phyloP scores from a whole-genome alignment of 345 rosid species.

The Cardiospermum halicacabum region DNA sequence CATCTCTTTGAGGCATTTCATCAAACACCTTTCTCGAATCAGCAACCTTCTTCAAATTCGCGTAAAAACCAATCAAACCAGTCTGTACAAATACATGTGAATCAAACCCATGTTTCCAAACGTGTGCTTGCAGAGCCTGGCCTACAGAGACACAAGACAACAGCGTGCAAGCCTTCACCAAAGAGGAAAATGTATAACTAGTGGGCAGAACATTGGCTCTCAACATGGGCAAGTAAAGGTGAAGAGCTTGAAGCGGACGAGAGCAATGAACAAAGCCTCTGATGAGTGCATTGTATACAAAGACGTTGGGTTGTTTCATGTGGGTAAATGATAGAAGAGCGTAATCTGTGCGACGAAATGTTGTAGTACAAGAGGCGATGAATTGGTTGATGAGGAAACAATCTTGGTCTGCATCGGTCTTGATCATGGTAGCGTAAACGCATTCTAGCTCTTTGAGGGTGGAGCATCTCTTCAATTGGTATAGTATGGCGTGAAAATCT shows the following conservation, averaged over 20 bases:
- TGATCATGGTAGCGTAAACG: slow-evolving; percentile 53
- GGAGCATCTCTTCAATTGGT: slow-evolving; percentile 30
- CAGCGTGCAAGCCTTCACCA: slow-evolving; percentile 53
- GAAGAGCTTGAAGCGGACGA: slow-evolving; percentile 39
- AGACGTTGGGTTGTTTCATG: slow-evolving; percentile 51
- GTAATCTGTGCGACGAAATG: slow-evolving; percentile 27
- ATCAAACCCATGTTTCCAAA: slow-evolving; percentile 55
- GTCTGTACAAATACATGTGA: slow-evolving; percentile 66
- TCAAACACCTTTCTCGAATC: slow-evolving; percentile 61
- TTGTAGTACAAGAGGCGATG: slow-evolving; percentile 40
- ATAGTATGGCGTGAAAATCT: slow-evolving; percentile 4
- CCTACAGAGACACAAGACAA: slow-evolving; percentile 31
- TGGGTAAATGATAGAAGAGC: slow-evolving; percentile 43
- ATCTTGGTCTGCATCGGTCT: slow-evolving; percentile 48
- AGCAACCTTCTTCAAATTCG: slow-evolving; percentile 25
- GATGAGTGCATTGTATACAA: slow-evolving; percentile 67
- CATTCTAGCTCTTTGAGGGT: slow-evolving; percentile 35
- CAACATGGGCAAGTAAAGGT: slow-evolving; percentile 37
- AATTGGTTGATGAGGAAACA: slow-evolving; percentile 60
- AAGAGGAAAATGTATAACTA: slow-evolving; percentile 59
- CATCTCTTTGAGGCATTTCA: slow-evolving; percentile 71
- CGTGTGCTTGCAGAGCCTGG: slow-evolving; percentile 50
- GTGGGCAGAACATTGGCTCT: slow-evolving; percentile 50
- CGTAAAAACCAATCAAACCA: slow-evolving; percentile 57
- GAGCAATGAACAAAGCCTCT: slow-evolving; percentile 38